A percentile compares a stretch with the other conserved stretches of the same genome.
Evolutionary conservation across 768 basidiomycete genomes (phyloP).

Genomic region (Tubosaeta sp.): DNA sequence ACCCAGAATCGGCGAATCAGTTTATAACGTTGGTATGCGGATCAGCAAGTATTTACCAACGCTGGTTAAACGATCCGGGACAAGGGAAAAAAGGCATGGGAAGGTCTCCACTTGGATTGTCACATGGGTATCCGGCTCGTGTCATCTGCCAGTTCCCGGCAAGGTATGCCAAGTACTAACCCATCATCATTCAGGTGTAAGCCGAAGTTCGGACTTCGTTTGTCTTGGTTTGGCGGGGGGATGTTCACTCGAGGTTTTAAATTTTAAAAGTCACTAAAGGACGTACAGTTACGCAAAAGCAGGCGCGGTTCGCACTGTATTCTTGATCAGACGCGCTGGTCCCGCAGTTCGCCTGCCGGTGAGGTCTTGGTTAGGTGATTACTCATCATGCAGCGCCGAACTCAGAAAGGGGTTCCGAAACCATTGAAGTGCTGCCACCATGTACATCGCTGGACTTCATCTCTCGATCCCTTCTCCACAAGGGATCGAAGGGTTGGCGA

Average conservation of each 20-base stretch:
- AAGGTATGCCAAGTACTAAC: not conserved
- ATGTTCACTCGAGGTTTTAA: not conserved
- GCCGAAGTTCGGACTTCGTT: not conserved
- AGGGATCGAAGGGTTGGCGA: slow-evolving; percentile 22
- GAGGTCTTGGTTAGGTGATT: too few relatives aligned
- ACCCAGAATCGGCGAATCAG: not conserved
- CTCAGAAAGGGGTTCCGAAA: slow-evolving; percentile 13
- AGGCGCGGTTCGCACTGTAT: too few relatives aligned
- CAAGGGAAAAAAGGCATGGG: not conserved
- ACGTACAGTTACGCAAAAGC: too few relatives aligned
- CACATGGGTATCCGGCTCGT: not conserved
- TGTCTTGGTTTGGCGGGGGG: not conserved
- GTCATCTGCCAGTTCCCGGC: not conserved
- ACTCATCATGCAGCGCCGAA: slow-evolving; percentile 16
- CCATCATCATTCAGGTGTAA: not conserved
- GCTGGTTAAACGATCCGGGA: not conserved
- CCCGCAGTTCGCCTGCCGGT: too few relatives aligned
- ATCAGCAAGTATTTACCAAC: not conserved
- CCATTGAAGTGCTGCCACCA: slow-evolving; percentile 14
- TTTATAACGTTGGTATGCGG: not conserved
- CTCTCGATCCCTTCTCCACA: slow-evolving; percentile 9
- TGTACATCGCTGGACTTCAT: slow-evolving; percentile 29
- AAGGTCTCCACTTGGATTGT: not conserved
- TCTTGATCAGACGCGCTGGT: too few relatives aligned
- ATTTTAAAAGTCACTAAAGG: too few relatives aligned